Evolutionary conservation across 306 rosid species (phyloP).

Genomic region (Castanea mollissima): DNA sequence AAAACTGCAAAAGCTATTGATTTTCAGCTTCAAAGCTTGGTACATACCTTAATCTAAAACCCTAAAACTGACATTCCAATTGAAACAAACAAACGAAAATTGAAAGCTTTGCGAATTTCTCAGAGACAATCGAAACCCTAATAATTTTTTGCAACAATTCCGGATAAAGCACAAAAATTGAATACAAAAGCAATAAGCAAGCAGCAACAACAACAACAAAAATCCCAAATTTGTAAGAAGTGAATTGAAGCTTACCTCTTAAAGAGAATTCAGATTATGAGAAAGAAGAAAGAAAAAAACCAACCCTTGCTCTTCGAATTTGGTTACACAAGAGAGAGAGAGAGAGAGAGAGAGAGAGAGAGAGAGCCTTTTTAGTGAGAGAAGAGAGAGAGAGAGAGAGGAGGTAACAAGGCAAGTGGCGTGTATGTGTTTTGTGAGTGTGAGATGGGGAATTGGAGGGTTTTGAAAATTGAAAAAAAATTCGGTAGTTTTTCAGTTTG

Average conservation of each 20-base stretch:
- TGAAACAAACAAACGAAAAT: neutral
- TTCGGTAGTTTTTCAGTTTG: no score
- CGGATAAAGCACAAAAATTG: no score
- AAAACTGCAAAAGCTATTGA: neutral
- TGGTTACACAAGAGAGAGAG: neutral
- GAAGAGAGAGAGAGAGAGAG: neutral
- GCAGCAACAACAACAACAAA: neutral
- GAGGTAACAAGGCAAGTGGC: neutral
- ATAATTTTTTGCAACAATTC: neutral
- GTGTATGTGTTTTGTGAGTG: no score
- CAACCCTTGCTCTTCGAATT: neutral
- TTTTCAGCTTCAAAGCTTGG: neutral
- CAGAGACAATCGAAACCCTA: neutral
- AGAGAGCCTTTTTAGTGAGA: no score
- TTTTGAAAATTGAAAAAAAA: no score
- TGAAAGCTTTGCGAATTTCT: neutral
- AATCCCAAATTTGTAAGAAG: neutral
- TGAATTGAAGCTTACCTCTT: slow-evolving; percentile 12
- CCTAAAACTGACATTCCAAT: neutral
- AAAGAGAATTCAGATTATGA: neutral
- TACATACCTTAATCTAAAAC: neutral
- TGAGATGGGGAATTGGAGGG: no score
- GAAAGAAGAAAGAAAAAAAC: neutral
- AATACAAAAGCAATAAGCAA: neutral
- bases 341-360: neutral